Evolutionary conservation across 1,284 basidiomycete species (phyloP), one percentile per base, ranked within the genome.

Genomic region (Cutaneotrichosporon sp.): DNA sequence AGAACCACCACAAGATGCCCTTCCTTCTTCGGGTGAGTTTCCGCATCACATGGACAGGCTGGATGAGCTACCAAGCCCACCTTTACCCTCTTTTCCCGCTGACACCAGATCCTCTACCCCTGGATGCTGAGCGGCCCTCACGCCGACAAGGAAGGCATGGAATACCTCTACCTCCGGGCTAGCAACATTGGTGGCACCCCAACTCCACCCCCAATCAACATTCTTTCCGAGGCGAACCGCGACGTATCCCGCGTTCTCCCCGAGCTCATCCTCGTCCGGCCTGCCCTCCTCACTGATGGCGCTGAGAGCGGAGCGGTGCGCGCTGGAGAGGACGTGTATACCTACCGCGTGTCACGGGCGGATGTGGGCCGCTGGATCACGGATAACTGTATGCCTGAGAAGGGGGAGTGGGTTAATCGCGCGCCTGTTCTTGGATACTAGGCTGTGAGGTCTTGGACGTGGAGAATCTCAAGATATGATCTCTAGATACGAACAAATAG

Each of bases 121-220:
- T 65, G 55, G 62, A 26, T 70, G 8, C 61, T 73, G 13, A n/a
- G 61, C 32, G 58, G 60, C 16, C 71, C 73, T 1, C 72, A 73
- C 58, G 57, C 59, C 8, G 73, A 75, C 64, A 75, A 75, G 65
- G 63, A 65, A 21, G 70, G 66, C 4, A 58, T 73, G 30, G 72
- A 75, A 65, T 69, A 71, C 56, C 64, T 73, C 58, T 22, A 72
- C 42, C 62, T 52, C n/a, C 65, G 63, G 6, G 67, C 73, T 1
- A 62, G 69, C 0, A 13, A 34, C 3, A 26, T n/a, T 30, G 16
- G 65, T 16, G 47, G 22, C 2, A 58, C 57, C 1, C 18, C 56
- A 4, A 1, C 49, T 26, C 51, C 31, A 14, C 63, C 65, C 1
- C 31, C 61, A 4, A 30, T 11, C 11, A 21, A 49, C 9, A 56